Evolutionary conservation across 1,284 basidiomycete genomes (phyloP).

Genomic region (Mycosarcoma maydis): DNA sequence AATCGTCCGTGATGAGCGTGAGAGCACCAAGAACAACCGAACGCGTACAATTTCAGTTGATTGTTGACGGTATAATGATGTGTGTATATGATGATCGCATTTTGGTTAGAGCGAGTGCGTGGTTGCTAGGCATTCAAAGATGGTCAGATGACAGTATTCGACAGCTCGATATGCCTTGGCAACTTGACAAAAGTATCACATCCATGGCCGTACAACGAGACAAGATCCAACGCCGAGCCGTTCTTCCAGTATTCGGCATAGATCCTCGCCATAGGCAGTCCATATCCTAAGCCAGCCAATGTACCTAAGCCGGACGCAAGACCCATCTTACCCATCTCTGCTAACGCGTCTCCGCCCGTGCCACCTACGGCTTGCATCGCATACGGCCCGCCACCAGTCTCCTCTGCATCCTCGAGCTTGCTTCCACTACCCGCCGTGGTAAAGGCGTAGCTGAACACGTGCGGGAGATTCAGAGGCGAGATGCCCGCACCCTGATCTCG

Average conservation of each 20-base stretch:
- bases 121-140: too few relatives aligned
- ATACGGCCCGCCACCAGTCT: slow-evolving; percentile 77
- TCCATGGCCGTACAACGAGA: slow-evolving; percentile 42
- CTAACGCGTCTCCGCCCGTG: slow-evolving; percentile 74
- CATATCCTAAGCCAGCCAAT: slow-evolving; percentile 78
- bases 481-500: slow-evolving; percentile 88
- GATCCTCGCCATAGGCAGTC: slow-evolving; percentile 81
- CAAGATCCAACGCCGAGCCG: slow-evolving; percentile 27
- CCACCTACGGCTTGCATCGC: slow-evolving; percentile 73
- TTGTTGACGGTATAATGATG: too few relatives aligned
- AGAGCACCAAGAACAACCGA: too few relatives aligned
- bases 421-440: slow-evolving; percentile 73
- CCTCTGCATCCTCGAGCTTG: slow-evolving; percentile 76
- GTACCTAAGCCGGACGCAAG: slow-evolving; percentile 79
- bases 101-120: too few relatives aligned
- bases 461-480: slow-evolving; percentile 76
- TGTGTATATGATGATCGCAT: too few relatives aligned
- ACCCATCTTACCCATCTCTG: slow-evolving; percentile 73
- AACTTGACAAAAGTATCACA: slow-evolving; percentile 61
- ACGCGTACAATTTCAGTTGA: too few relatives aligned
- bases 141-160: slow-evolving; percentile 45
- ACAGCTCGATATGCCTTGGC: slow-evolving; percentile 52
- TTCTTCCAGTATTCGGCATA: slow-evolving; percentile 72
- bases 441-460: slow-evolving; percentile 89
- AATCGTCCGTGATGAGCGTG: too few relatives aligned